Base-by-base conservation (phyloP, 257 asterid genomes). In the Misopates orontium region DNA sequence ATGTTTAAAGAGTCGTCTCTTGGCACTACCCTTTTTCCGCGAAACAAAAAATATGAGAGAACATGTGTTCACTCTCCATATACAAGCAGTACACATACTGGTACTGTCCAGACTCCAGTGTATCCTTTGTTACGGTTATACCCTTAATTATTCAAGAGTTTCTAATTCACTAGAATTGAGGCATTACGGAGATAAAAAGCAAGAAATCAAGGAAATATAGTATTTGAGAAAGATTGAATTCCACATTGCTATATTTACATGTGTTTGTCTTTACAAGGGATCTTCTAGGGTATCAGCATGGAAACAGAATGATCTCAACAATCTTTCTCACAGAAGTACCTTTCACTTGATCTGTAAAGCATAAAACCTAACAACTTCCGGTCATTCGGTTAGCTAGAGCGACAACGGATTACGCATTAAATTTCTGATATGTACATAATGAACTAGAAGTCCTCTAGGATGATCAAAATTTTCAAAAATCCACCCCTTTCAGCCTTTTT, bases 191-290 rank as follows among this genome's bases (percentile, higher is more conserved):
- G 19, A 56, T 47, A 47, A 51, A 28, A 22, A 5, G 52, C 19
- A n/a, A 5, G 23, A 14, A 55, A 2, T 15, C 13, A 3, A 22
- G 17, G 32, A 5, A 55, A 22, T 18, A 8, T 18, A 8, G 6
- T 15, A 10, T 52, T 52, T 52, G 57, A 19, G 16, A 12, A 52
- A 18, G 57, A 22, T 15, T 55, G 18, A 25, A 23, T 28, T 11
- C 14, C 13, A 51, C 9, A n/a, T 55, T 20, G 16, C 42, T 48
- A 48, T 71, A 64, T 64, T 63, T 56, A 71, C 75, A 71, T 1
- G 31, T 54, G 56, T 19, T 17, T n/a, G 11, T 71, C 50, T 62
- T 42, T 53, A 71, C 75, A 71, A 48, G 10, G 59, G 41, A 28
- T 18, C 23, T 25, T 32, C 56, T 22, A 1, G 40, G 36, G 47